Percentiles rank a stretch among this genome's conserved stretches.
Conservation (phyloP, 192 early-diverging fungal genomes). For the Entomortierella parvispora region DNA sequence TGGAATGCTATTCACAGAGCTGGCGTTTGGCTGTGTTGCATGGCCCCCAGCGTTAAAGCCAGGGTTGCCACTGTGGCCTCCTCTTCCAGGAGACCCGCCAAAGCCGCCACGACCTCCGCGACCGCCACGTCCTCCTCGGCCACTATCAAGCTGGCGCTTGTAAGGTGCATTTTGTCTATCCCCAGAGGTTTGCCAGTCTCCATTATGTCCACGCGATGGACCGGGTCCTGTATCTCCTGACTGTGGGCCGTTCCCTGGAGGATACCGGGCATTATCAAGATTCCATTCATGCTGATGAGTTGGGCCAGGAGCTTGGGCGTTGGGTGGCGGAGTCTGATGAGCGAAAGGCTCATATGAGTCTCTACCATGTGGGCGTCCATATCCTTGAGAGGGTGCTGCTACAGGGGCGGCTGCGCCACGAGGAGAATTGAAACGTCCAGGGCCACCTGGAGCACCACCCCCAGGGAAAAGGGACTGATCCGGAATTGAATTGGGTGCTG, state of each 20-base stretch:
- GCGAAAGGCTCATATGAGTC: constrained; percentile 31
- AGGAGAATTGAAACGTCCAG: not conserved
- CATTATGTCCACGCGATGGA: constrained; percentile 29
- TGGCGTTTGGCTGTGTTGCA: not conserved
- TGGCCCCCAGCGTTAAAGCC: constrained; percentile 10
- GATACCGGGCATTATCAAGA: constrained; percentile 9
- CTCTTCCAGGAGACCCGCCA: constrained; percentile 12
- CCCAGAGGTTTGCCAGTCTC: constrained; percentile 17
- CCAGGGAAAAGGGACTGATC: not conserved
- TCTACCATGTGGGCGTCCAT: constrained; percentile 16
- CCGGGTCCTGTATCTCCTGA: constrained; percentile 5
- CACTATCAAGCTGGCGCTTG: constrained; percentile 26
- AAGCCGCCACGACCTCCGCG: constrained; percentile 38
- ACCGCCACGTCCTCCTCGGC: constrained; percentile 34
- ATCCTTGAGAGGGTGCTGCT: constrained; percentile 8
- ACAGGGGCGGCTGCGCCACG: constrained; percentile 17
- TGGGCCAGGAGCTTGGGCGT: constrained; percentile 1
- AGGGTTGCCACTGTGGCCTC: constrained; percentile 23
- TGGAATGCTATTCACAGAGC: constrained; percentile 39
- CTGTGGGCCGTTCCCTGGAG: not conserved
- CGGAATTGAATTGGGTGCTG: not conserved
- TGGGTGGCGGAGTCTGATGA: constrained; percentile 14
- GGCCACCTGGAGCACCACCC: too few relatives aligned
- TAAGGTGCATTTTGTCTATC: constrained; percentile 30
- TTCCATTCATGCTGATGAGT: constrained; percentile 51